Base-by-base conservation (phyloP, 805 yeast genomes). In the Jamesozyma hellenica region DNA sequence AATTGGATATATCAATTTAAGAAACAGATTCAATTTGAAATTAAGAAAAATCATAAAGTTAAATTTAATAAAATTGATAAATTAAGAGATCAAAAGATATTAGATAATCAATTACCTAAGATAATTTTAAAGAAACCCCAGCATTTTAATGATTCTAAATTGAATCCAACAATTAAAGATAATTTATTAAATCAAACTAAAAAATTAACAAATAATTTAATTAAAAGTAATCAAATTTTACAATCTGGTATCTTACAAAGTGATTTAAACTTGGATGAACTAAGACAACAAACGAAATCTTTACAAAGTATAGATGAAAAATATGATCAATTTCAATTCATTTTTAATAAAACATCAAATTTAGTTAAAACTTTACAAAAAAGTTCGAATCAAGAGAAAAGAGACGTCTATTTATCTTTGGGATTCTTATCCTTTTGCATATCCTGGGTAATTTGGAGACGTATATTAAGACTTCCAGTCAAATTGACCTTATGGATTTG, bases 391-490 rank as follows among this genome's bases (percentile, higher is more conserved):
- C 55, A 55, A 36, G 66, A 61, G 41, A 57, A 56, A 36, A 53
- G 61, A 41, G 56, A 56, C 39, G 62, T 61, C 4, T 61, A 60
- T 37, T 15, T 53, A 1, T 46, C 64, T 0, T 42, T 61, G 1
- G 55, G 52, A 2, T 59, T 61, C 31, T 42, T 61, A 28, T 36
- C 37, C 10, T 16, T 46, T 10, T 59, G 63, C 39, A 45, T 60
- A 3, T 38, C 52, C 1, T 61, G 63, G 64, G 60, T 61, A 3
- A 38, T 61, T 4, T 61, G 64, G 64, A 45, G 63, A 28, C 55
- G 66, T 34, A 46, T 61, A 4, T 52, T 61, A 41, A 58, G 52
- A 38, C 37, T 52, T 15, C 66, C 66, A 2, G 45, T 53, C 6
- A 60, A 55, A 37, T 34, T 61, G 14, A 38, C 41, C 2, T 28